Evolutionary conservation across 176 grass and related monocot species (phyloP), one percentile per base, ranked within the genome.

Genomic region (Triticum timopheevii): DNA sequence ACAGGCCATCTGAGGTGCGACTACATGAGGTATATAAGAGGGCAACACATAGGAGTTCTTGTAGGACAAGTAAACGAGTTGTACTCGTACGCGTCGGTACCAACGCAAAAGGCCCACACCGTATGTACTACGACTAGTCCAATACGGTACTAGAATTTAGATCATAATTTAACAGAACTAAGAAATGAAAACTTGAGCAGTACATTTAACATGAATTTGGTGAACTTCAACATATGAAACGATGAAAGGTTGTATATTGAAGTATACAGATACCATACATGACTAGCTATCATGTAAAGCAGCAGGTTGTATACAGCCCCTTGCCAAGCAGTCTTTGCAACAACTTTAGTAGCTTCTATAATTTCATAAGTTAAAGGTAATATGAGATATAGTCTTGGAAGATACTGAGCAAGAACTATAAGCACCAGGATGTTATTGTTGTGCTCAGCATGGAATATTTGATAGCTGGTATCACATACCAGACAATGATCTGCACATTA

Each of bases 331-430:
- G 94, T 93, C 92, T 94, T 98, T 28, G 94, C 83, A 31, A 94
- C 92, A 86, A 98, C 85, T 85, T 94, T 83, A 61, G 92, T 94
- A 63, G 97, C 62, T 86, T 98, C 87, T 78, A 94, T 13, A 54
- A 98, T 96, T 82, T 98, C 90, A 59, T 93, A 93, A 52, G 90
- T 98, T 73, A 96, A 92, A 45, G 92, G 94, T 83, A 94, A 98
- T 93, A 96, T 98, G 79, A 98, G 92, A 90, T 98, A 98, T 35
- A 98, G 76, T 86, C 94, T 98, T 54, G 97, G 97, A n/a, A 96
- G 78, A 79, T 94, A 98, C 80, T 98, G 97, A 90, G 87, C 84
- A 74, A 98, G 97, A 84, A 96, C 89, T 79, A 94, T 90, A 76
- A 98, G 78, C 34, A 95, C 94, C 83, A 98, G 85, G n/a, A 92